A percentile compares a stretch with the other conserved stretches of the same genome.
Conservation (phyloP, 2,329 filamentous ascomycete genomes). For the Colletotrichum sp. region DNA sequence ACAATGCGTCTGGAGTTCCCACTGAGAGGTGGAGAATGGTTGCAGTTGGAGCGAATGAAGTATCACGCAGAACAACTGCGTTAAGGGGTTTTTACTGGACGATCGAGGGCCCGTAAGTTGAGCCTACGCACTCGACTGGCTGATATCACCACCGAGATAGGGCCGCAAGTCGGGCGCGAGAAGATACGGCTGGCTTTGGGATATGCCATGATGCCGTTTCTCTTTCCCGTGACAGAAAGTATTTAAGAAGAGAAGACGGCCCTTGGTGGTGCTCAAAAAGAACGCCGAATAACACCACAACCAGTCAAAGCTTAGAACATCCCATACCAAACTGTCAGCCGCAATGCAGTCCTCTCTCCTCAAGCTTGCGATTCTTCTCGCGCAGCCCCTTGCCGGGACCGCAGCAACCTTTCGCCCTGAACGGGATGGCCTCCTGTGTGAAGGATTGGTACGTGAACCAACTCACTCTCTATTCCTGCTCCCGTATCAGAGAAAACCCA, state of each 20-base stretch:
- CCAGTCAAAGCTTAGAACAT: background rate
- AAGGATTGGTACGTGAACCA: background rate
- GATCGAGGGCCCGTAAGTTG: background rate
- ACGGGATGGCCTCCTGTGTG: background rate
- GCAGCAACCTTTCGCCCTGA: background rate
- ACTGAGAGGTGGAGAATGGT: background rate
- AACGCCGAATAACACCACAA: background rate
- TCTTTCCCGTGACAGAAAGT: background rate
- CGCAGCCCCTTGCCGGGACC: background rate
- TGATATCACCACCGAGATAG: background rate
- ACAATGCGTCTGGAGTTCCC: background rate
- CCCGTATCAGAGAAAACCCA: fast-evolving
- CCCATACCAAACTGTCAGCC: background rate
- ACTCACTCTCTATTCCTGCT: background rate
- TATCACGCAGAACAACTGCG: background rate
- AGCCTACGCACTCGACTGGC: no score
- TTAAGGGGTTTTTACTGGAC: background rate
- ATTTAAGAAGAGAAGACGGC: background rate
- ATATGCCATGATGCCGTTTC: background rate
- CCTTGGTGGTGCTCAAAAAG: background rate
- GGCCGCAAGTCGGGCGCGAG: background rate
- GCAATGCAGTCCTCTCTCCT: background rate
- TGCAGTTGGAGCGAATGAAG: background rate
- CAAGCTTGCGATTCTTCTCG: background rate
- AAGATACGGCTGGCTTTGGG: background rate